Base-by-base conservation (phyloP, 345 rosid genomes). In the Streptanthus diversifolius region DNA sequence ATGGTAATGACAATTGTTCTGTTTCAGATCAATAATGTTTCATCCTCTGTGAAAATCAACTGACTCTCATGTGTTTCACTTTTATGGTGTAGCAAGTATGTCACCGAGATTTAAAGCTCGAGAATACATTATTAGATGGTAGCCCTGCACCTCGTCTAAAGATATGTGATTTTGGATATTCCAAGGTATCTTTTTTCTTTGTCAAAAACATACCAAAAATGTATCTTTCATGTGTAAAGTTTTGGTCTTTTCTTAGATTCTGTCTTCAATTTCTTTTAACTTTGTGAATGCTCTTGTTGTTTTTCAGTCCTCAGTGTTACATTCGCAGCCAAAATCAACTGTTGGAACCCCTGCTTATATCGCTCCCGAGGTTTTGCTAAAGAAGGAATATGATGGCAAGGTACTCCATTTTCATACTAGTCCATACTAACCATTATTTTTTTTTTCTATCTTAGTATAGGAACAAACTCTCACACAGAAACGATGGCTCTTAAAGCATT, bases 271-370 rank as follows among this genome's bases (percentile, higher is more conserved):
- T 19, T 22, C 44, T 5, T 5, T 5, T 17, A 40, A 15, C 15
- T 33, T 13, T 68, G 53, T 10, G 0, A 67, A 52, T 79, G 18
- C 39, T 70, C 13, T 29, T 74, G 53, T 69, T 43, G 57, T 40
- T 21, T 21, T 63, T 18, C 87, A 95, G 99, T 92, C 98, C 3
- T 95, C 99, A 1, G 90, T 95, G 80, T 85, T 92, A 32, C 98
- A 95, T 74, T 95, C 99, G 0, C 98, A 92, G 70, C 99, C 98
- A 3, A 92, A 88, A 77, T 92, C 98, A 56, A 90, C 99, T 1
- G 99, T 95, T 63, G 99, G 99, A 76, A 95, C 99, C 21, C 99
- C 99, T 65, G 99, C 99, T 53, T 95, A 95, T 73, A 95, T 92
- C 4, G 99, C 99, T 75, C 99, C 99, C 4, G 99, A 95, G 84